Conservation (phyloP, 768 basidiomycete genomes). For the Cystofilobasidium capitatum region DNA sequence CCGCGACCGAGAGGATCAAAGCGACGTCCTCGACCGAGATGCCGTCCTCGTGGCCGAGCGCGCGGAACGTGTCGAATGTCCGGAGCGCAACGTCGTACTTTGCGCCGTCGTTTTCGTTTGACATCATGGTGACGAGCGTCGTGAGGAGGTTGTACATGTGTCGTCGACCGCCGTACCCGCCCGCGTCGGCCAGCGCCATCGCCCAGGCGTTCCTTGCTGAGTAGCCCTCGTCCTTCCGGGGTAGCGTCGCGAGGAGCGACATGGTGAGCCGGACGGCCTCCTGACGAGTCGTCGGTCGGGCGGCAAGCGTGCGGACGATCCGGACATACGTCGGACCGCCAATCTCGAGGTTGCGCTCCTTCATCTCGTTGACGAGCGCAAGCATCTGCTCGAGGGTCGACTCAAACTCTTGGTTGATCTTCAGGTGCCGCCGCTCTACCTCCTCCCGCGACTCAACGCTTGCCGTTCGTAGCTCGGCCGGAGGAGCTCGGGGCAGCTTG, state of each 20-base stretch:
- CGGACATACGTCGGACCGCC: background rate
- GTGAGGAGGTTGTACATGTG: background rate
- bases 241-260: conserved; percentile 7
- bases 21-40: background rate
- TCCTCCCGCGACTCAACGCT: background rate
- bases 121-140: background rate
- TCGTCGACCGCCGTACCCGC: background rate
- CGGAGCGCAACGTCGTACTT: background rate
- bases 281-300: background rate
- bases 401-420: background rate
- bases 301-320: background rate
- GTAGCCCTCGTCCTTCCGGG: background rate
- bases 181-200: background rate
- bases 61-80: background rate
- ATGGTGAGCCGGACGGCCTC: conserved; percentile 8
- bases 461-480: background rate
- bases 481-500: background rate
- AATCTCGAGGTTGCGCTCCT: background rate
- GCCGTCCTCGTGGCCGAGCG: background rate
- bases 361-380: conserved; percentile 12
- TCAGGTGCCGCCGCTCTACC: background rate
- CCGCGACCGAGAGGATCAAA: background rate
- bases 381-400: background rate
- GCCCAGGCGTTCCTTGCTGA: conserved; percentile 13
- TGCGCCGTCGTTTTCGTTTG: background rate